These are phyloP conservation scores for Plasmodium ovale DNA, from an alignment of 169 alveolate species.

Conservation along the genomic window DNA sequence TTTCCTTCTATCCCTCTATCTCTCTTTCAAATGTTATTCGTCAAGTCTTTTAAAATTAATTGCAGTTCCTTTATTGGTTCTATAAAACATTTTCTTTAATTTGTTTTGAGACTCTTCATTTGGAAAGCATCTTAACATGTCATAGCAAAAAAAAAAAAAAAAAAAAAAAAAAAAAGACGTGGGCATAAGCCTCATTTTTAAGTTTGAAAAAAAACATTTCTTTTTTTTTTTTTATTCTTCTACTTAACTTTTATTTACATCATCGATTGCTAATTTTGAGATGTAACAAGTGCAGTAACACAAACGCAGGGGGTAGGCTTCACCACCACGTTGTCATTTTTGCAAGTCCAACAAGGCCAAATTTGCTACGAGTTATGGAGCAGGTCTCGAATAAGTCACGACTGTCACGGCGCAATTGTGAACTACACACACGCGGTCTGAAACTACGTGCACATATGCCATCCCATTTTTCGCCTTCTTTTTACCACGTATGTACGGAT, in stretches of 20 bases:
- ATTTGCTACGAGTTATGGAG: no score
- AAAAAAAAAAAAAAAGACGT: no score
- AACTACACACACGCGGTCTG: no score
- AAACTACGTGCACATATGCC: no score
- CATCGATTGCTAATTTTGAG: neutral
- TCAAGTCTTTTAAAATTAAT: conserved; percentile 41
- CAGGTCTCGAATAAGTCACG: no score
- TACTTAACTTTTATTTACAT: neutral
- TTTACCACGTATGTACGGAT: no score
- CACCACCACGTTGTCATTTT: no score
- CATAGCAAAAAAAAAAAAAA: no score
- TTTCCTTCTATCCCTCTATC: conserved; percentile 6
- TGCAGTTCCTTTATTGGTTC: conserved; percentile 21
- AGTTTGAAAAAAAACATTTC: neutral
- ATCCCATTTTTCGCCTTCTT: no score
- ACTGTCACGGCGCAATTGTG: no score
- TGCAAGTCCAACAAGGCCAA: no score
- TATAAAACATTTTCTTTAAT: conserved; percentile 44
- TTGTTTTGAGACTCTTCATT: conserved; percentile 54
- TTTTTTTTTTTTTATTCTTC: conserved; percentile 12
- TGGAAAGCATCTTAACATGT: conserved; percentile 10
- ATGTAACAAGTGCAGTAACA: neutral
- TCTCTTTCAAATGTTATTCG: conserved; percentile 20
- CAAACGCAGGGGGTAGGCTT: no score
- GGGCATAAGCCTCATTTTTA: neutral